Conservation (phyloP, 2,329 filamentous ascomycete genomes). For the Diaporthe nobilis region DNA sequence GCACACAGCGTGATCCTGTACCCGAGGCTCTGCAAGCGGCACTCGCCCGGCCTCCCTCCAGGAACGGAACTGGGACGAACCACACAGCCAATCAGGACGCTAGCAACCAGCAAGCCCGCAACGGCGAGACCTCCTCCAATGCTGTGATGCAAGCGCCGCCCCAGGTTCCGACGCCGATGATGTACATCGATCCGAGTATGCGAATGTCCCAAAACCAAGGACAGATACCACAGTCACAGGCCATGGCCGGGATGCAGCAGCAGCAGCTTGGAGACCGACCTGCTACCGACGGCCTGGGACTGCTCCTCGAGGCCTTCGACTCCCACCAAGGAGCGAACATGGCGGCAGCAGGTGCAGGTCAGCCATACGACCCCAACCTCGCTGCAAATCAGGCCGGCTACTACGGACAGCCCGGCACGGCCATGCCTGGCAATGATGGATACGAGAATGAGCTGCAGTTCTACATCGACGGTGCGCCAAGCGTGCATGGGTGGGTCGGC, state of each 20-base stretch:
- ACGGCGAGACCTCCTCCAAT: constrained; percentile 35
- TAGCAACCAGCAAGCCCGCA: constrained; percentile 33
- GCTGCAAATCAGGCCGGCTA: constrained; percentile 42
- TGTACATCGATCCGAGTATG: constrained; percentile 47
- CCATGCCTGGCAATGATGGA: constrained; percentile 48
- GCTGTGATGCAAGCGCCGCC: constrained; percentile 45
- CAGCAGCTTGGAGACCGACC: constrained; percentile 45
- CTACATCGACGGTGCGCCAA: constrained; percentile 47
- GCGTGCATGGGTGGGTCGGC: constrained; percentile 46
- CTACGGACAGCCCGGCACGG: constrained; percentile 43
- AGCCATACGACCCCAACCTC: constrained; percentile 38
- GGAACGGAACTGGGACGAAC: constrained; percentile 36
- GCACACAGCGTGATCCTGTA: constrained; percentile 49
- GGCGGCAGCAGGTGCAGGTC: constrained; percentile 35
- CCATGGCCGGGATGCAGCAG: constrained; percentile 43
- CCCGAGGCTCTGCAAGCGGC: constrained; percentile 48
- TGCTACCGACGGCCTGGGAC: constrained; percentile 54
- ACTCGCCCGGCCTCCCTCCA: constrained; percentile 21
- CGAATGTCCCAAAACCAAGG: constrained; percentile 41
- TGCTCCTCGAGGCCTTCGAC: constrained; percentile 58
- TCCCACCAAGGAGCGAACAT: constrained; percentile 49
- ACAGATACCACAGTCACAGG: constrained; percentile 42
- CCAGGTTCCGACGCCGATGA: constrained; percentile 40
- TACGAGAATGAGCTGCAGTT: constrained; percentile 51
- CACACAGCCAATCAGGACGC: constrained; percentile 25